Conservation (phyloP, 371 early-diverging fungal genomes). For the Nosema muscidifuracis region DNA sequence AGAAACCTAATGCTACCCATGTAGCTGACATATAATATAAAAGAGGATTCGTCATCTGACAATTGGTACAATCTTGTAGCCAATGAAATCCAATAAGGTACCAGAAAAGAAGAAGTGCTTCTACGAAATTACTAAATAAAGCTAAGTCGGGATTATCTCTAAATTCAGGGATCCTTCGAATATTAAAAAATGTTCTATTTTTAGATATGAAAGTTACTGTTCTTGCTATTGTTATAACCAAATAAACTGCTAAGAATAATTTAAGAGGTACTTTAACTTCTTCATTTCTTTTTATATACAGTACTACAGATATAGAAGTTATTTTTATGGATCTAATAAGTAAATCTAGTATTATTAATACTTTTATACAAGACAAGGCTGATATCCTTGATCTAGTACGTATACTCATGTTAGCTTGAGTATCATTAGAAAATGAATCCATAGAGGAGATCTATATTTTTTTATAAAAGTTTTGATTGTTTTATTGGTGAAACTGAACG, state of each 20-base stretch:
- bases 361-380: conserved; percentile 53
- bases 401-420: neutral
- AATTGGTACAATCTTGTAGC: conserved; percentile 61
- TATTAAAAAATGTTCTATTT: conserved; percentile 59
- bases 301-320: conserved; percentile 33
- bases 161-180: conserved; percentile 59
- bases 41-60: conserved; percentile 53
- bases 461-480: neutral
- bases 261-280: conserved; percentile 57
- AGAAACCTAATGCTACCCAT: conserved; percentile 59
- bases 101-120: conserved; percentile 63
- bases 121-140: conserved; percentile 62
- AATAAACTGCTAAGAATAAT: conserved; percentile 62
- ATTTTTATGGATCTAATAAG: conserved; percentile 57
- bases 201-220: conserved; percentile 53
- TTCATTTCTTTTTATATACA: conserved; percentile 55
- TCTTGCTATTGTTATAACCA: conserved; percentile 52
- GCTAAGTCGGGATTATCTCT: conserved; percentile 61
- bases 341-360: conserved; percentile 44
- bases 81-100: conserved; percentile 64
- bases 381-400: conserved; percentile 17
- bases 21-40: conserved; percentile 61
- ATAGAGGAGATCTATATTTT: neutral
- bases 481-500: conserved; percentile 3
- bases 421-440: neutral